Percentiles rank a stretch among this genome's conserved stretches.
Evolutionary conservation across 306 rosid genomes (phyloP).

Genomic region (Pyrus betulifolia): DNA sequence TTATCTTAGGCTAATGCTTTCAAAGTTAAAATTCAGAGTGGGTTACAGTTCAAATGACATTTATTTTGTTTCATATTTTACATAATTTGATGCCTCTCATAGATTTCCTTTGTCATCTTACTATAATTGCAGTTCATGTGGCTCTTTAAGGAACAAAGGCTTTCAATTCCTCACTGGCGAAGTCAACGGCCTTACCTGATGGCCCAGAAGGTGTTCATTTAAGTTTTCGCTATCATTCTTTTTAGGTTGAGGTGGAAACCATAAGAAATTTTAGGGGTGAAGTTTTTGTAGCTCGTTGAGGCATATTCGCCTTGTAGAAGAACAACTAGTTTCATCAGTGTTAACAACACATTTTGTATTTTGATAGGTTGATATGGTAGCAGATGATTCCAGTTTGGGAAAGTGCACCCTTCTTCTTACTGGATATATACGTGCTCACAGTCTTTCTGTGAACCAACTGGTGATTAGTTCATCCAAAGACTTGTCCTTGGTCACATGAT

Average conservation of each 20-base stretch:
- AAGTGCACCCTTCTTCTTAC: slow-evolving; percentile 67
- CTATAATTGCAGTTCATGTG: slow-evolving; percentile 66
- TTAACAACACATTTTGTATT: neutral
- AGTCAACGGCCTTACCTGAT: slow-evolving; percentile 66
- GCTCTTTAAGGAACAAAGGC: slow-evolving; percentile 92
- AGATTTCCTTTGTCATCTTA: neutral
- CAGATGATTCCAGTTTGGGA: slow-evolving; percentile 36
- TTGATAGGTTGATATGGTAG: slow-evolving; percentile 53
- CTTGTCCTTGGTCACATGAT: slow-evolving; percentile 17
- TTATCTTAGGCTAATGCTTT: neutral
- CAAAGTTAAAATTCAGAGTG: neutral
- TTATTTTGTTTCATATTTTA: slow-evolving; percentile 10
- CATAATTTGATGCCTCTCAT: neutral
- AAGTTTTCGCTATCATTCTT: neutral
- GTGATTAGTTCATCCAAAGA: slow-evolving; percentile 31
- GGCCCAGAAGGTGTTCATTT: slow-evolving; percentile 65
- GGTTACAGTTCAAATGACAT: neutral
- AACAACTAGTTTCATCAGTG: neutral
- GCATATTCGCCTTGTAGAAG: neutral
- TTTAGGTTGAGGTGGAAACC: neutral
- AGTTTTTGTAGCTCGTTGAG: neutral
- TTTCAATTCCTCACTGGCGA: slow-evolving; percentile 80
- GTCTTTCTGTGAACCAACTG: slow-evolving; percentile 88
- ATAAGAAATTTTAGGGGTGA: neutral
- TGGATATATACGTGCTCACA: slow-evolving; percentile 64